phyloP scores from a whole-genome alignment of 345 rosid genomes.

The Clarkia xantiana region DNA sequence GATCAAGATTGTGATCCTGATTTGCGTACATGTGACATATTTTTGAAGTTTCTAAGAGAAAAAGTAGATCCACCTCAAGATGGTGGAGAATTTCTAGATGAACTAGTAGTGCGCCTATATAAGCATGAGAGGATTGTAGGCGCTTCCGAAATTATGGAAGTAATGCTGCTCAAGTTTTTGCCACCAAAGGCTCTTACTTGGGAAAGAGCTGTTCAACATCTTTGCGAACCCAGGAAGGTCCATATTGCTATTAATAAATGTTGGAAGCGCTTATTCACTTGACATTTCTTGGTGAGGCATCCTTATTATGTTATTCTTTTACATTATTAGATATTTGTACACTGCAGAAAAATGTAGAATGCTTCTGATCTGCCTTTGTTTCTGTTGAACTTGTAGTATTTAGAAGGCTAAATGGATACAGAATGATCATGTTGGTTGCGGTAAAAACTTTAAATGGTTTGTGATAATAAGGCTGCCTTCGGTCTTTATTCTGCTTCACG shows the following conservation, averaged over 20 bases:
- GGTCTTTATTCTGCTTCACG: no score
- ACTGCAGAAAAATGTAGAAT: no score
- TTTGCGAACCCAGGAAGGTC: conserved; percentile 58
- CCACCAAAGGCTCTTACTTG: conserved; percentile 50
- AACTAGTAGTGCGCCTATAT: conserved; percentile 49
- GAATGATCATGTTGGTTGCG: no score
- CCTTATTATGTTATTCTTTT: not conserved
- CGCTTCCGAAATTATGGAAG: conserved; percentile 55
- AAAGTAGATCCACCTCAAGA: conserved; percentile 60
- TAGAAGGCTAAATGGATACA: no score
- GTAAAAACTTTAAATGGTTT: no score
- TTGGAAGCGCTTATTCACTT: conserved; percentile 39
- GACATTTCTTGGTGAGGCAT: conserved; percentile 13
- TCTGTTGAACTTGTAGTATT: no score
- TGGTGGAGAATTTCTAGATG: conserved; percentile 62
- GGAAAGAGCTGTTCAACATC: conserved; percentile 45
- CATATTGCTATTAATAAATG: conserved; percentile 49
- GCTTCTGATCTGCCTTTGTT: no score
- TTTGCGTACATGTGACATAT: conserved; percentile 54
- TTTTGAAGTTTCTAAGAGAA: conserved; percentile 52
- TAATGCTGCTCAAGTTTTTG: conserved; percentile 63
- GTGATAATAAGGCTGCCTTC: no score
- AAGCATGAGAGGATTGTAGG: conserved; percentile 50
- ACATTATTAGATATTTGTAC: no score
- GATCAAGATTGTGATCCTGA: conserved; percentile 77